A percentile compares a stretch with the other conserved stretches of the same genome.
phyloP scores from a whole-genome alignment of 257 asterid genomes.

The Rubia yunnanensis region DNA sequence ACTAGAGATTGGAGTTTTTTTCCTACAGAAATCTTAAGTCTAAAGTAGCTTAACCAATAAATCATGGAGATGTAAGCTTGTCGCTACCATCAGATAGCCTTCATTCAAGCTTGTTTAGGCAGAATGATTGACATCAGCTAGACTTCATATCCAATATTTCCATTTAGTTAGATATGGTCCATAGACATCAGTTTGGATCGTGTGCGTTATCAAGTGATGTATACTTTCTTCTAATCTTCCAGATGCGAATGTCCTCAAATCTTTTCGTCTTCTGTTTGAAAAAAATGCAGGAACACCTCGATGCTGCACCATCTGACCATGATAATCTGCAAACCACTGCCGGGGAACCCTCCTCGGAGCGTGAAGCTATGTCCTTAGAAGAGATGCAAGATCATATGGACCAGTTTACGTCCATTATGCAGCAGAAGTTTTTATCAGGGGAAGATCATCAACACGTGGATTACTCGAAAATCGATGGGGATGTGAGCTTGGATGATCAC shows the following conservation, averaged over 20 bases:
- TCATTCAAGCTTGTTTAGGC: not conserved
- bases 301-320: slow-evolving; percentile 14
- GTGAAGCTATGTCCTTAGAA: slow-evolving; percentile 37
- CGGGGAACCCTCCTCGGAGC: slow-evolving; percentile 21
- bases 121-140: not conserved
- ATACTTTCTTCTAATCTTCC: not conserved
- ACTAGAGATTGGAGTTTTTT: not conserved
- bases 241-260: not conserved
- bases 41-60: not conserved
- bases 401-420: slow-evolving; percentile 65
- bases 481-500: slow-evolving; percentile 81
- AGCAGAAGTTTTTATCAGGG: slow-evolving; percentile 81
- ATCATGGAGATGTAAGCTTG: not conserved
- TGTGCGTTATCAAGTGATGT: not conserved
- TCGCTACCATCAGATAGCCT: not conserved
- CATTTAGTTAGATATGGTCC: not conserved
- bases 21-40: not conserved
- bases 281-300: slow-evolving; percentile 19
- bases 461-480: slow-evolving; percentile 71
- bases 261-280: not conserved
- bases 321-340: slow-evolving; percentile 13
- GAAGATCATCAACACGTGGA: slow-evolving; percentile 74
- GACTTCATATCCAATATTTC: not conserved
- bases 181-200: not conserved
- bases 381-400: slow-evolving; percentile 77